Percentiles rank a stretch among this genome's conserved stretches.
Evolutionary conservation across 164 flowering plant genomes (phyloP).

Genomic region (Umbellularia californica): DNA sequence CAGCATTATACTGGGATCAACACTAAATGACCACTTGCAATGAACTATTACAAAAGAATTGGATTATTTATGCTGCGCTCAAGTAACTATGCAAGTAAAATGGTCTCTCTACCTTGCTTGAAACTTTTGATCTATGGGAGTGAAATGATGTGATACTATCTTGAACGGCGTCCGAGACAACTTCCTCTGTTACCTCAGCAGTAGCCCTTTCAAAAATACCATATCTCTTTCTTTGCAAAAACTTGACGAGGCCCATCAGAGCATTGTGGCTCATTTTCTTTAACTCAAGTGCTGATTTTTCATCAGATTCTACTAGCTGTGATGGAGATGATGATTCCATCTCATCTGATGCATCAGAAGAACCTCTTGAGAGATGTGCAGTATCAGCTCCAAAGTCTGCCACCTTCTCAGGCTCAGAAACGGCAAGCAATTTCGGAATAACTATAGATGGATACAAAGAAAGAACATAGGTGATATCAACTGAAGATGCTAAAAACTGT

Average conservation of each 20-base stretch:
- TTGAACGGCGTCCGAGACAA: constrained; percentile 78
- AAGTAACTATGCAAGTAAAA: not conserved
- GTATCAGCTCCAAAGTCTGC: constrained; percentile 53
- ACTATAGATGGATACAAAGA: constrained; percentile 75
- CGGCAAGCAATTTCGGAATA: constrained; percentile 61
- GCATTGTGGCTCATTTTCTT: constrained; percentile 89
- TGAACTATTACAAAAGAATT: too few species aligned
- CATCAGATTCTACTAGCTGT: constrained; percentile 50
- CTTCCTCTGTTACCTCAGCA: constrained; percentile 92
- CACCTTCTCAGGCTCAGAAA: constrained; percentile 62
- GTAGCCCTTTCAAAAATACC: constrained; percentile 78
- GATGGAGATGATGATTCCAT: constrained; percentile 54
- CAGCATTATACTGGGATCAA: too few species aligned
- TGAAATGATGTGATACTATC: constrained; percentile 47
- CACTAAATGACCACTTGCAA: too few species aligned
- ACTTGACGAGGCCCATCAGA: constrained; percentile 92
- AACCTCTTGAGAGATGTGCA: constrained; percentile 71
- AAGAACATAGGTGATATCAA: constrained; percentile 85
- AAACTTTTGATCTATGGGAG: constrained; percentile 42
- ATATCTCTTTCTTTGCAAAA: constrained; percentile 77
- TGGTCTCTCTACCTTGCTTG: constrained; percentile 52
- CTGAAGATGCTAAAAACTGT: constrained; percentile 89
- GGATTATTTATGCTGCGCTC: too few species aligned
- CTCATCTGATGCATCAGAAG: constrained; percentile 88
- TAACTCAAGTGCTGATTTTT: constrained; percentile 54